Evolutionary conservation across 805 yeast species (phyloP), one percentile per base, ranked within the genome.

Genomic region (Nakazawaea pomicola): DNA sequence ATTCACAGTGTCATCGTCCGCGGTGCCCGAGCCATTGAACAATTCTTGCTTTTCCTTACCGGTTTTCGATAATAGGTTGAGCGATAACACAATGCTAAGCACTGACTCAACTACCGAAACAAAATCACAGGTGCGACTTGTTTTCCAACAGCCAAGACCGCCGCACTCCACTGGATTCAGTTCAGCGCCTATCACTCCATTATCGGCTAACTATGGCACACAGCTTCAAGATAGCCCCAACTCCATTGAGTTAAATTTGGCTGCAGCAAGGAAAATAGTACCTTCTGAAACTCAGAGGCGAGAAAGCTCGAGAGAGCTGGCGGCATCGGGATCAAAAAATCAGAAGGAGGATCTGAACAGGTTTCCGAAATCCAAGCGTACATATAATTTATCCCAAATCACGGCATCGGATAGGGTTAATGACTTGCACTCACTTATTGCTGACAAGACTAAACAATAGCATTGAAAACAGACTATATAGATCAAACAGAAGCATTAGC

Each of bases 31-130:
- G 4, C 28, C 7, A 7, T 35, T 39, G 17, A 33, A 39, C 33
- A 40, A 40, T 17, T 40, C 43, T 5, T 34, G 39, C 24, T 40
- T 40, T 27, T 40, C 43, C 6, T 15, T 40, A 12, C 44, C 40
- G 4, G 4, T 35, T 17, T 15, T 15, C 17, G 33, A 41, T 21
- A 20, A 28, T 18, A 36, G 33, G 29, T 11, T n/a, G 25, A 28
- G 27, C 14, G 31, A 19, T 14, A 27, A 21, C n/a, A 28, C 25
- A 7, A 19, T 36, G 33, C 4, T 36, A 29, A 36, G 39, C 20
- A 14, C 31, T 14, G 9, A 12, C 16, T 36, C 39, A 4, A 15
- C 23, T 8, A 24, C 4, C 5, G 15, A 35, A 6, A 12, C 29
- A 11, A 27, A 15, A 19, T 11, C 24, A 25, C 12, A n/a, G 14